phyloP scores from a whole-genome alignment of 2,329 filamentous ascomycete species.

The Neofusicoccum kwambonambiense region DNA sequence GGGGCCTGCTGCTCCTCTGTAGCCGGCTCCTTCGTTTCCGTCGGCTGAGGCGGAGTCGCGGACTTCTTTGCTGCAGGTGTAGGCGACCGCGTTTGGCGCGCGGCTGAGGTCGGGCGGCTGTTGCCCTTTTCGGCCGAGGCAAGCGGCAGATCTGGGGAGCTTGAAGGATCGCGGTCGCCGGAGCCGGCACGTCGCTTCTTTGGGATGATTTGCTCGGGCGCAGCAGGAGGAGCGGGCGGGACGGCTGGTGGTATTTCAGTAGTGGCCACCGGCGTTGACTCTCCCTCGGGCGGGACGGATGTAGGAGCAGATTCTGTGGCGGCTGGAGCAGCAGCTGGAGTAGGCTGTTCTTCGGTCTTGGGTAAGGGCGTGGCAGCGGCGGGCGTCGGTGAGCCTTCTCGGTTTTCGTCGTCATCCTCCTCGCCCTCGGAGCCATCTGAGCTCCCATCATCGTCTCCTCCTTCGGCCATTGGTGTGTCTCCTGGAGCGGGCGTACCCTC shows the following conservation, averaged over 20 bases:
- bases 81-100: neutral
- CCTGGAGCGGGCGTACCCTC: conserved; percentile 42
- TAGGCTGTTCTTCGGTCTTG: conserved; percentile 21
- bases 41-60: neutral
- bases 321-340: conserved; percentile 1
- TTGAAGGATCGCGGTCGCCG: conserved; percentile 33
- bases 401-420: conserved; percentile 47
- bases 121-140: conserved; percentile 33
- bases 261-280: neutral
- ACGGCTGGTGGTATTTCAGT: neutral
- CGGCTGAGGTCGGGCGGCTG: conserved; percentile 36
- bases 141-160: conserved; percentile 45
- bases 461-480: conserved; percentile 45
- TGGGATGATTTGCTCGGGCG: neutral
- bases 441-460: conserved; percentile 49
- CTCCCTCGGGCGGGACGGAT: neutral
- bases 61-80: neutral
- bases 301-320: neutral
- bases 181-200: conserved; percentile 10
- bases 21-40: neutral
- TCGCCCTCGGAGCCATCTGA: conserved; percentile 51
- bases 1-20: neutral
- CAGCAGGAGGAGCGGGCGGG: neutral
- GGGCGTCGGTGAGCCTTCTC: conserved; percentile 49
- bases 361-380: conserved; percentile 30